Evolutionary conservation across 106 monocot genomes (phyloP), one percentile per base, ranked within the genome.

Genomic region (Platanthera zijinensis): DNA sequence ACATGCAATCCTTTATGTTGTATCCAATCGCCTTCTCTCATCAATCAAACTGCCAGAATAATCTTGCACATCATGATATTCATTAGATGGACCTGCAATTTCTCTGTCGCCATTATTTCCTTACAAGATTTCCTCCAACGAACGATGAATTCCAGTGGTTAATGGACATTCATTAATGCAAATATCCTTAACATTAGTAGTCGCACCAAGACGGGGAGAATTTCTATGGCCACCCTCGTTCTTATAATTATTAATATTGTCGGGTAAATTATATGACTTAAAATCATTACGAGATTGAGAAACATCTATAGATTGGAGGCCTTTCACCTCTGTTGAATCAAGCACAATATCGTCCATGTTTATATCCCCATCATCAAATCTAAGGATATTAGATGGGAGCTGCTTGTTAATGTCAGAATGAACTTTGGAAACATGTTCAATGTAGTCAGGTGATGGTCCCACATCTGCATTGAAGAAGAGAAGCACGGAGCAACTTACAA

Each of bases 131-230:
- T 70, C 48, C 70, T 1, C 70, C 70, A 70, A 70, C 0, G 48
- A 47, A 48, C 5, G 47, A 19, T 19, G 50, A 18, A 19, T 11
- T 70, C 48, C 70, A 48, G 15, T 5, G 48, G 48, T 28, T 17
- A 15, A 48, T 70, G 17, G 17, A 6, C 78, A 80, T 80, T 95
- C 86, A 75, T 92, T 90, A 69, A 92, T 71, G 22, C 86, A 90
- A 46, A 92, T 87, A 22, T 95, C 90, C 80, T 95, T 90, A 71
- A 86, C 66, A 46, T 89, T 83, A 59, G 81, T 74, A 51, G 57
- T 12, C 14, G 30, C 5, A 83, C 21, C 2, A 72, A 30, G 48
- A 81, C 6, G 48, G 17, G 72, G 25, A 68, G 47, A 17, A 48
- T 81, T 76, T 50, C 46, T 71, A 32, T 47, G 52, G 28, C 73